Evolutionary conservation across 495 filamentous ascomycete species (phyloP).

Genomic region (Cudoniella acicularis): DNA sequence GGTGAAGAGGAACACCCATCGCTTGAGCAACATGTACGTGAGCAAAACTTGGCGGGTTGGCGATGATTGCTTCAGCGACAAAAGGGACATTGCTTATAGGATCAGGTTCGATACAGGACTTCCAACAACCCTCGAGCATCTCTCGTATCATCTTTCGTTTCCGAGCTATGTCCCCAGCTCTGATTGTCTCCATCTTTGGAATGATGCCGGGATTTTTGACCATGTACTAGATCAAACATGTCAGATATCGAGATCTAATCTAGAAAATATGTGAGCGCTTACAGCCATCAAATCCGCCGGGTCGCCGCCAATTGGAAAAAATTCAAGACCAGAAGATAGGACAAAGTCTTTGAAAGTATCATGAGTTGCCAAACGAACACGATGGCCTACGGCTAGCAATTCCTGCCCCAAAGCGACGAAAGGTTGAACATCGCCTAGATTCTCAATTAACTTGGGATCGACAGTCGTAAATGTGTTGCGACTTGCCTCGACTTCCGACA

Average conservation of each 20-base stretch:
- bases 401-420: conserved; percentile 63
- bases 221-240: conserved; percentile 33
- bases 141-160: conserved; percentile 47
- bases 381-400: conserved; percentile 59
- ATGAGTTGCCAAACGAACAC: conserved; percentile 74
- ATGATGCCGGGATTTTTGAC: conserved; percentile 51
- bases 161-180: conserved; percentile 39
- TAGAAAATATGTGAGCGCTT: too few relatives aligned
- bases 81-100: conserved; percentile 47
- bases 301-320: conserved; percentile 56
- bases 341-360: conserved; percentile 65
- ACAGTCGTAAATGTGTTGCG: neutral
- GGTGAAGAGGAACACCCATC: conserved; percentile 55
- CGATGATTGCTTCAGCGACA: conserved; percentile 63
- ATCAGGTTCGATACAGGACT: conserved; percentile 55
- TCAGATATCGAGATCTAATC: too few relatives aligned
- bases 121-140: conserved; percentile 61
- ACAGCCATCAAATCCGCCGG: conserved; percentile 3
- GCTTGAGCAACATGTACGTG: conserved; percentile 61
- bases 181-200: conserved; percentile 41
- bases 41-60: conserved; percentile 62
- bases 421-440: conserved; percentile 57
- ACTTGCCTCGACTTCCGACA: conserved; percentile 60
- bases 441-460: neutral
- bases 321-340: conserved; percentile 62